These are phyloP conservation scores for Turritis glabra DNA, from an alignment of 345 rosid species.

Conservation along the genomic window DNA sequence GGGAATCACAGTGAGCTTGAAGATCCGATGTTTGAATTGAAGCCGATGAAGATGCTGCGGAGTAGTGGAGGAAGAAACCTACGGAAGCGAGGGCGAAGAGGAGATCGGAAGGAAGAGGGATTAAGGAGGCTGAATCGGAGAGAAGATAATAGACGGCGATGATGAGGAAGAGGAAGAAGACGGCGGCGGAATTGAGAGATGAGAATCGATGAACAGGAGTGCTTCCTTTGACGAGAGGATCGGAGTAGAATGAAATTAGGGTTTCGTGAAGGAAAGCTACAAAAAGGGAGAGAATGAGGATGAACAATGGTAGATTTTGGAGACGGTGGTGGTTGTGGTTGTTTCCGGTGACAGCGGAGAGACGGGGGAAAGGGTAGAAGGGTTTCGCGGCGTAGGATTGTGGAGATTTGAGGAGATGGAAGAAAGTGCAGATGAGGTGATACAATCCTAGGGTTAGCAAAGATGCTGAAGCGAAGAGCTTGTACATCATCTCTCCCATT, in stretches of 20 bases:
- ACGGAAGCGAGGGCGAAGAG: slow-evolving; percentile 84
- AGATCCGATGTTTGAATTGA: slow-evolving; percentile 78
- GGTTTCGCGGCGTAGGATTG: slow-evolving; percentile 82
- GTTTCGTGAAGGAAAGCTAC: slow-evolving; percentile 66
- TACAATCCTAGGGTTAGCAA: slow-evolving; percentile 69
- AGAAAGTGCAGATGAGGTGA: slow-evolving; percentile 69
- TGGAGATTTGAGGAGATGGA: slow-evolving; percentile 65
- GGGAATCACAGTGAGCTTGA: slow-evolving; percentile 73
- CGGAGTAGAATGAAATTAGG: slow-evolving; percentile 64
- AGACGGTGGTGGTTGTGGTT: slow-evolving; percentile 39
- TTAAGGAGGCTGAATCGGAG: slow-evolving; percentile 61
- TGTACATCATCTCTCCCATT: slow-evolving; percentile 66
- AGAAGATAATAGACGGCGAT: slow-evolving; percentile 61
- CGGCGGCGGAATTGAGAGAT: slow-evolving; percentile 78
- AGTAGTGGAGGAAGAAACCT: slow-evolving; percentile 70
- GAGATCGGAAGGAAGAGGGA: slow-evolving; percentile 72
- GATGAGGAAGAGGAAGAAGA: slow-evolving; percentile 80
- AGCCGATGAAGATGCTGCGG: slow-evolving; percentile 60
- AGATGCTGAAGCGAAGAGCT: slow-evolving; percentile 61
- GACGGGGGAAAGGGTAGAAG: slow-evolving; percentile 54
- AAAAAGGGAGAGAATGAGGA: slow-evolving; percentile 62
- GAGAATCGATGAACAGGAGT: slow-evolving; percentile 84
- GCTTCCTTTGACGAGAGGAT: slow-evolving; percentile 81
- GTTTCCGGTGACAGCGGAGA: slow-evolving; percentile 35
- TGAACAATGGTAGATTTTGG: slow-evolving; percentile 57